Evolutionary conservation across 306 rosid species (phyloP).

Genomic region (Morella rubra): DNA sequence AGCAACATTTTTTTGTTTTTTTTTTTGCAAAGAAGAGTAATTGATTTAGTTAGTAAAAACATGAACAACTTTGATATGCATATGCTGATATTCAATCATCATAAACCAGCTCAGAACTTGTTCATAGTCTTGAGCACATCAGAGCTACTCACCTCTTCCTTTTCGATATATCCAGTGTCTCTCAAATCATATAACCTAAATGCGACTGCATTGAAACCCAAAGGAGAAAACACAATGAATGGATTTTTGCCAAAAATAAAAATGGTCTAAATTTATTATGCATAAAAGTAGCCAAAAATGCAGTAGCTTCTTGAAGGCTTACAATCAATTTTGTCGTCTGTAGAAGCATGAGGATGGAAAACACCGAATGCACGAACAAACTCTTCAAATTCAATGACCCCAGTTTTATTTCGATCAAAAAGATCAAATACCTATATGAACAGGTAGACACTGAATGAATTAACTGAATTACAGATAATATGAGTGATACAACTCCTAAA

Average conservation of each 20-base stretch:
- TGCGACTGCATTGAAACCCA: conserved; percentile 52
- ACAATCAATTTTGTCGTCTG: conserved; percentile 65
- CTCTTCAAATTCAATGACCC: conserved; percentile 75
- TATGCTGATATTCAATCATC: neutral
- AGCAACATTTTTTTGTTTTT: no score
- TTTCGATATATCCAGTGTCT: conserved; percentile 67
- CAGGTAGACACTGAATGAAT: neutral
- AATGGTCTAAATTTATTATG: conserved; percentile 5
- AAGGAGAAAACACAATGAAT: conserved; percentile 12
- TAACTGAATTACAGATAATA: neutral
- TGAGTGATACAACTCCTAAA: neutral
- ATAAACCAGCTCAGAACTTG: conserved; percentile 12
- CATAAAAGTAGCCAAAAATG: conserved; percentile 10
- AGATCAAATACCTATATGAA: conserved; percentile 57
- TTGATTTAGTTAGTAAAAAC: neutral
- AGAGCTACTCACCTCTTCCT: conserved; percentile 63
- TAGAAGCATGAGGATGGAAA: conserved; percentile 64
- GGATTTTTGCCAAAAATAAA: neutral
- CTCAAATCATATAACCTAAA: conserved; percentile 74
- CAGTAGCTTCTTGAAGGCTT: conserved; percentile 30
- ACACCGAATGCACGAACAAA: conserved; percentile 64
- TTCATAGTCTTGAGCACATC: conserved; percentile 10
- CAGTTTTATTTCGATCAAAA: conserved; percentile 65
- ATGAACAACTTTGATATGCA: neutral
- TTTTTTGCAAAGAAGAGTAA: neutral